A percentile compares a stretch with the other conserved stretches of the same genome.
These are phyloP conservation scores for Dysphania ambrosioides DNA, from an alignment of 148 eudicot genomes.

Conservation along the genomic window DNA sequence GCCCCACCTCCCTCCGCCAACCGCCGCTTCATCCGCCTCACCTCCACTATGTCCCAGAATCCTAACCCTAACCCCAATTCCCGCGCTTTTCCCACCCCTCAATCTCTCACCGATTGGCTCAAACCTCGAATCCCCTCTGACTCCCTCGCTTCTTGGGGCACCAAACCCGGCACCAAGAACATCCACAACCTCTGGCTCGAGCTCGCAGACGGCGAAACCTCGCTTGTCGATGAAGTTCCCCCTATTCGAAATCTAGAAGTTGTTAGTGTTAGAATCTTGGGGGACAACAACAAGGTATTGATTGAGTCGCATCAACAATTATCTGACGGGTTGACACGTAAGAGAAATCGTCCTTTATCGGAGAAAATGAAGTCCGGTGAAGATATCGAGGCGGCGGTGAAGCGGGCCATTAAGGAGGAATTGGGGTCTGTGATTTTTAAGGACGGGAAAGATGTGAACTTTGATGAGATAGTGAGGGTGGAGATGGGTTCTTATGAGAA, in stretches of 20 bases:
- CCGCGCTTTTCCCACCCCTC: conserved; percentile 32
- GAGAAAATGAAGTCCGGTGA: conserved; percentile 77
- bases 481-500: conserved; percentile 54
- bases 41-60: conserved; percentile 23
- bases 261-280: conserved; percentile 44
- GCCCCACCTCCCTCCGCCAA: conserved; percentile 15
- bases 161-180: conserved; percentile 84
- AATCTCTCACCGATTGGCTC: conserved; percentile 72
- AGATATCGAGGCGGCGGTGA: conserved; percentile 55
- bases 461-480: conserved; percentile 37
- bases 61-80: conserved; percentile 26
- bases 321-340: conserved; percentile 62
- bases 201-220: conserved; percentile 71
- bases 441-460: conserved; percentile 9
- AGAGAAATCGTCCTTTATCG: conserved; percentile 51
- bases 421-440: conserved; percentile 48
- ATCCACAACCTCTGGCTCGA: conserved; percentile 89
- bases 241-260: conserved; percentile 76
- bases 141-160: conserved; percentile 77
- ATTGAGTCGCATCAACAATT: conserved; percentile 78
- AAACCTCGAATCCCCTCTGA: conserved; percentile 64
- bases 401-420: conserved; percentile 73
- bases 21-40: conserved; percentile 18
- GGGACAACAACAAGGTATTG: conserved; percentile 25
- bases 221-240: conserved; percentile 56